Percentiles rank a stretch among this genome's conserved stretches.
Conservation (phyloP, 2,329 filamentous ascomycete genomes). For the Trichoderma asperellum region DNA sequence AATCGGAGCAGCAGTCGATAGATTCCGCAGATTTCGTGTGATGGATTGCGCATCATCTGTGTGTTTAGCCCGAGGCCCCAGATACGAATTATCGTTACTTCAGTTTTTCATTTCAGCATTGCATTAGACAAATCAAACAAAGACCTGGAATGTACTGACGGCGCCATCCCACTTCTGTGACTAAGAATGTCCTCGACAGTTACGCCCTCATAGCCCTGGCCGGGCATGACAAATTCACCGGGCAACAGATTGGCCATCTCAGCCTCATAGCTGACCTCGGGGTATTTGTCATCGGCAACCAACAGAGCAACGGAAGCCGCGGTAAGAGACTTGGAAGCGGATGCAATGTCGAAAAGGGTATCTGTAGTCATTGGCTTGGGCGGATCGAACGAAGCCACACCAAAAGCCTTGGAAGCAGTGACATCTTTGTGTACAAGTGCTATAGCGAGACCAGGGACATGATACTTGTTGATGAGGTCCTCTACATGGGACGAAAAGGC, state of each 20-base stretch:
- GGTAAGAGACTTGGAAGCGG: constrained; percentile 37
- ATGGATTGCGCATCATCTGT: constrained; percentile 35
- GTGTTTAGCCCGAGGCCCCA: constrained; percentile 29
- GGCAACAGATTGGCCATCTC: constrained; percentile 36
- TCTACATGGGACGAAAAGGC: constrained; percentile 31
- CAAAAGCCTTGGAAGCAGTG: constrained; percentile 34
- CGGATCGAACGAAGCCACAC: constrained; percentile 33
- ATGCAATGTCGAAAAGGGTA: constrained; percentile 38
- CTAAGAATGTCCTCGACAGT: constrained; percentile 36
- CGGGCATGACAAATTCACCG: constrained; percentile 37
- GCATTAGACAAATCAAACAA: not conserved
- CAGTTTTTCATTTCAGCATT: not conserved
- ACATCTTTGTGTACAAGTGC: constrained; percentile 32
- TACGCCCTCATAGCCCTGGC: constrained; percentile 29
- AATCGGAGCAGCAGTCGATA: constrained; percentile 33
- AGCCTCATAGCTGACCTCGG: constrained; percentile 35
- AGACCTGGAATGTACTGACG: constrained; percentile 24
- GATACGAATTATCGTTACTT: constrained; percentile 37
- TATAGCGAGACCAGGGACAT: constrained; percentile 36
- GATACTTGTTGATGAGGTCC: constrained; percentile 32
- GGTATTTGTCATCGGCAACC: constrained; percentile 34
- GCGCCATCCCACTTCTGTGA: constrained; percentile 37
- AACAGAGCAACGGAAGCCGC: constrained; percentile 36
- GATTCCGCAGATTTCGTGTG: constrained; percentile 37
- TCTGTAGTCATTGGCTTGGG: constrained; percentile 32